Conservation (phyloP, 345 rosid genomes). For the Boechera divaricarpa region DNA sequence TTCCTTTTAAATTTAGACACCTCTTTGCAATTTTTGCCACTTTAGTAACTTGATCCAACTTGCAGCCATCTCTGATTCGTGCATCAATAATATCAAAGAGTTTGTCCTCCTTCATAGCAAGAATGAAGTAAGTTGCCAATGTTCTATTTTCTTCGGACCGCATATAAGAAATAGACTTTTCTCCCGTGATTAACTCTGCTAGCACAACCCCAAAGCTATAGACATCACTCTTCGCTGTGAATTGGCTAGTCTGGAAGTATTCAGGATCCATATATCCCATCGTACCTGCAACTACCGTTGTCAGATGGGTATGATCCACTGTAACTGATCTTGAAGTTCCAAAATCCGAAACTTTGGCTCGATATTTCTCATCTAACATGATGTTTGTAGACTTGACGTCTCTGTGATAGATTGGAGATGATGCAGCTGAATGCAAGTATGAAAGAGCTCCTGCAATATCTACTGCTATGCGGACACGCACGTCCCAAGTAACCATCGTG, state of each 20-base stretch:
- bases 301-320: slow-evolving; percentile 17
- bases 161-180: slow-evolving; percentile 33
- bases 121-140: neutral
- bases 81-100: neutral
- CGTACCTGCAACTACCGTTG: no score
- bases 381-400: neutral
- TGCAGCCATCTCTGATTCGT: neutral
- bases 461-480: neutral
- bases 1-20: slow-evolving; percentile 33
- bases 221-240: neutral
- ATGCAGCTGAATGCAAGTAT: neutral
- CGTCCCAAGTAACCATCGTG: neutral
- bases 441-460: slow-evolving; percentile 9
- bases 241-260: neutral
- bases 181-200: slow-evolving; percentile 1
- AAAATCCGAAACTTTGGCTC: slow-evolving; percentile 7
- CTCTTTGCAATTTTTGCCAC: slow-evolving; percentile 43
- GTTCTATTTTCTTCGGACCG: slow-evolving; percentile 28
- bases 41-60: slow-evolving; percentile 1
- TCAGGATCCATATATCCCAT: neutral
- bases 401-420: neutral
- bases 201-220: neutral
- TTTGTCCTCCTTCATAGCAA: neutral
- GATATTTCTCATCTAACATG: neutral
- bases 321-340: slow-evolving; percentile 21